Evolutionary conservation across 306 rosid species (phyloP), one percentile per base, ranked within the genome.

Genomic region (Acacia melanoxylon): DNA sequence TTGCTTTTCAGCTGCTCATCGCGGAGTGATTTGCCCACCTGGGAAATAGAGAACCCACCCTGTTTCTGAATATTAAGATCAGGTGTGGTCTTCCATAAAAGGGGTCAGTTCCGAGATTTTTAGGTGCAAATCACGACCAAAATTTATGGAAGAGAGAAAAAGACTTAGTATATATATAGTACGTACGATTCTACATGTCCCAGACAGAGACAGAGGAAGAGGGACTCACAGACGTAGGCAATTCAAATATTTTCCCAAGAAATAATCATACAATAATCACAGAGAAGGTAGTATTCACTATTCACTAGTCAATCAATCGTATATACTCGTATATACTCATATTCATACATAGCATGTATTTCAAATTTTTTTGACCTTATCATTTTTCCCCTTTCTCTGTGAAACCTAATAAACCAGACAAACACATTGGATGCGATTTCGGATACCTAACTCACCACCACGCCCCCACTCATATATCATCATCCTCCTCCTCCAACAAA

Each of bases 11-110:
- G 75, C 72, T 76, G 80, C 61, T 65, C 78, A 83, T 76, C 71
- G 83, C 40, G 25, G 25, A 66, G 27, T 71, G 79, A 73, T 85
- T 83, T 83, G 79, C 83, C 81, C 16, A 83, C 77, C 3, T 78
- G 59, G 86, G 80, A 80, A 81, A 77, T 22, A 69, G 77, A 74
- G 73, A 69, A 69, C 24, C 48, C 48, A 4, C 58, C 24, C 33
- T 59, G 31, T 59, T 59, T 49, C 59, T 59, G 74, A 33, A 19
- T 37, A 37, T 51, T 51, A 49, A 68, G n/a, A 48, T n/a, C 12
- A 33, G n/a, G 40, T 72, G 86, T 73, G 87, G 88, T 87, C 88
- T 83, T 83, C 88, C 80, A 88, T 74, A 83, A 49, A 56, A 76
- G 59, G 85, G 71, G 40, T 37, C 49, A 74, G 45, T 84, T 75